A percentile compares a stretch with the other conserved stretches of the same genome.
These are phyloP conservation scores for Russula dissimulans DNA, from an alignment of 768 basidiomycete genomes.

Conservation along the genomic window DNA sequence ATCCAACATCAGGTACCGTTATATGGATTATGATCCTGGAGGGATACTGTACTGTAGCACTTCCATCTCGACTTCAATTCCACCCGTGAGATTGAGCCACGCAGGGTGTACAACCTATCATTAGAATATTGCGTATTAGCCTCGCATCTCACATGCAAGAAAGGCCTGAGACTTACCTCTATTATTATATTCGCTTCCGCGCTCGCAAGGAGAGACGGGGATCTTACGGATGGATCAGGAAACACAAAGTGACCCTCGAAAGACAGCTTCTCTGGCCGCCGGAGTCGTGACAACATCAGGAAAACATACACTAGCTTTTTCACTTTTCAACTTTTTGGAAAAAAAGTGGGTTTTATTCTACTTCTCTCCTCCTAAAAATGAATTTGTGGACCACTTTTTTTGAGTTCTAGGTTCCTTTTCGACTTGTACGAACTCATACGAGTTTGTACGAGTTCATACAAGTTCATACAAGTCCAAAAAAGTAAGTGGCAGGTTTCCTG, in stretches of 20 bases:
- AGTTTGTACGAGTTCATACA: no score
- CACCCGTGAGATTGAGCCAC: not conserved
- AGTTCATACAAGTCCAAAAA: no score
- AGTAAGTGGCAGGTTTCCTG: no score
- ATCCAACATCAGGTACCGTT: not conserved
- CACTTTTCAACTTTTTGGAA: no score
- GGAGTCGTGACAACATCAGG: not conserved
- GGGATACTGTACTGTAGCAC: not conserved
- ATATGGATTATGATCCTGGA: not conserved
- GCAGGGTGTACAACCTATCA: not conserved
- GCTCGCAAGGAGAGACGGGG: not conserved
- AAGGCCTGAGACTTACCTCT: not conserved
- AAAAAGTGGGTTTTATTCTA: no score
- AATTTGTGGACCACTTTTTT: no score
- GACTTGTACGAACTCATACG: no score
- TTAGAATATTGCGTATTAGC: not conserved
- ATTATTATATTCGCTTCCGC: not conserved
- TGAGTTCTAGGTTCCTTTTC: no score
- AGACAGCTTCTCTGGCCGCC: not conserved
- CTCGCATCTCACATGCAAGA: not conserved
- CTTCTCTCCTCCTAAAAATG: no score
- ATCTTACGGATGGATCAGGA: not conserved
- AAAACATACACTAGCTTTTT: no score
- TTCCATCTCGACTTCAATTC: not conserved
- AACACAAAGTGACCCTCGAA: not conserved